phyloP scores from a whole-genome alignment of 2,329 filamentous ascomycete genomes.

The Apiospora koreana region DNA sequence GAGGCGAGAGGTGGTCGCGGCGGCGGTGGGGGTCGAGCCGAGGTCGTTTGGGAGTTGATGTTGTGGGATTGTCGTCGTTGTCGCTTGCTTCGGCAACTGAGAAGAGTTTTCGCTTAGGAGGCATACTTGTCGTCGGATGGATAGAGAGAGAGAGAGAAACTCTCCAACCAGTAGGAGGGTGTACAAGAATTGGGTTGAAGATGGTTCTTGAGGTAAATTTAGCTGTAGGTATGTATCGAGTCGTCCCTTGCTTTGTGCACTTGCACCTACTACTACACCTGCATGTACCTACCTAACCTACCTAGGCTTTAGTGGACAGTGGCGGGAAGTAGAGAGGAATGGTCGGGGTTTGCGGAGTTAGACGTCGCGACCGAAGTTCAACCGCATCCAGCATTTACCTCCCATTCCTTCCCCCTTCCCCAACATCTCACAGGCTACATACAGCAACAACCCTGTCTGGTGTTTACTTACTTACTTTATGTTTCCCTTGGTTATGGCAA shows the following conservation, averaged over 20 bases:
- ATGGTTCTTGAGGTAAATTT: neutral
- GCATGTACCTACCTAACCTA: too few species aligned
- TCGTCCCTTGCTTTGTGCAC: neutral
- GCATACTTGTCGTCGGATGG: neutral
- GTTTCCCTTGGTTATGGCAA: neutral
- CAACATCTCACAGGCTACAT: neutral
- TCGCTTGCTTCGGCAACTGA: neutral
- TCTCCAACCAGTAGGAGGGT: neutral
- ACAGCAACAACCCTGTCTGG: neutral
- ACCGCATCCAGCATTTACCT: neutral
- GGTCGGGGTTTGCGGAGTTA: slow-evolving; percentile 2
- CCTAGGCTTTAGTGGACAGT: neutral
- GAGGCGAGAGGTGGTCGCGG: slow-evolving; percentile 64
- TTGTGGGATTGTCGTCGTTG: slow-evolving; percentile 19
- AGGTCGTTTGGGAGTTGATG: slow-evolving; percentile 41
- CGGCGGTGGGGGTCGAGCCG: slow-evolving; percentile 26
- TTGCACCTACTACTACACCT: neutral
- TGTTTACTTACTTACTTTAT: neutral
- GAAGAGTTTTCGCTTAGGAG: neutral
- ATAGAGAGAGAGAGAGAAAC: neutral
- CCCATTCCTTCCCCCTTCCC: neutral
- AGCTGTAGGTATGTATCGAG: neutral
- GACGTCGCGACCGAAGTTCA: neutral
- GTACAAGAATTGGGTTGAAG: neutral
- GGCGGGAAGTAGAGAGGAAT: neutral